Evolutionary conservation across 2,329 filamentous ascomycete genomes (phyloP), one percentile per base, ranked within the genome.

Genomic region (Sclerotinia nivalis): DNA sequence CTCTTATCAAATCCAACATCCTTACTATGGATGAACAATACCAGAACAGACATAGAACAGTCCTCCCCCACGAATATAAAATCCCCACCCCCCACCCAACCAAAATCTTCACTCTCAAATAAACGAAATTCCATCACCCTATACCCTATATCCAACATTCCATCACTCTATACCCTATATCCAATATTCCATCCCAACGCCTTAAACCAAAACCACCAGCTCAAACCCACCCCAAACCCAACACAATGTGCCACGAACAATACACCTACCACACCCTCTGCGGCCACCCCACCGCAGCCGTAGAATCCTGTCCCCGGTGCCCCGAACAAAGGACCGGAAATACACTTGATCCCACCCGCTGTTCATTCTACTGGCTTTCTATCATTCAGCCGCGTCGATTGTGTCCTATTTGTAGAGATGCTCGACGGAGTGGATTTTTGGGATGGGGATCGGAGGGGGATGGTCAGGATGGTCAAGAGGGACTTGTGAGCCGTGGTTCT

Each of bases 1-100:
- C 2, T n/a, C 31, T 6, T 22, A n/a, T 15, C 13, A 2, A 37
- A 8, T 9, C 0, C 10, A 37, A 0, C 22, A 15, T 15, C 0
- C 10, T 13, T 15, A 37, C 10, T 2, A 4, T 13, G 20, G 4
- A 2, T 4, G 20, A 58, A 58, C 2, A 0, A 37, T n/a, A 4
- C 37, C 20, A 12, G 9, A 58, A 37, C 20, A 37, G 12, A 6
- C 31, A n/a, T 22, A 37, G 20, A 37, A 58, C 20, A 56, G 12
- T 5, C 5, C 54, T 4, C 8, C 5, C 18, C 22, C 54, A 12
- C 15, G 22, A 22, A 13, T 56, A 56, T 55, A 55, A 20, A 8
- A 4, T 20, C 13, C 3, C 13, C 2, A 8, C 4, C 2, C 6
- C 28, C 8, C 1, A 28, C 2, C 12, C 4, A 31, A 34, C 52